Evolutionary conservation across 805 yeast genomes (phyloP).

Genomic region (Cyberlindnera xylosilytica): DNA sequence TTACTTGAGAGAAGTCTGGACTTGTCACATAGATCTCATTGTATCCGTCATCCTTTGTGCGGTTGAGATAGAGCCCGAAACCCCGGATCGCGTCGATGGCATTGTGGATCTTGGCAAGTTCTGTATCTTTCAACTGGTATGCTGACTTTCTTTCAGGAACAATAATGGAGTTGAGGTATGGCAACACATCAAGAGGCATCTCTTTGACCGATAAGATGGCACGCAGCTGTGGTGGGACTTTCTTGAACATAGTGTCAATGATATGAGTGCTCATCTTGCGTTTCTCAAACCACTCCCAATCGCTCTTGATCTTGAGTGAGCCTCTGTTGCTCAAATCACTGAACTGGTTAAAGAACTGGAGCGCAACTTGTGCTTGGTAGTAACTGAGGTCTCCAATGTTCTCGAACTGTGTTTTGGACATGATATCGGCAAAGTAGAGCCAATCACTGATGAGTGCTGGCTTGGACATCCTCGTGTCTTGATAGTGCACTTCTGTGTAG

Average conservation of each 20-base stretch:
- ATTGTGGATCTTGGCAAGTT: slow-evolving; percentile 29
- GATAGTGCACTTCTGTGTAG: slow-evolving; percentile 58
- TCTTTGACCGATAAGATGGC: slow-evolving; percentile 12
- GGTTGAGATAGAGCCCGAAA: slow-evolving; percentile 39
- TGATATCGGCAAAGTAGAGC: slow-evolving; percentile 67
- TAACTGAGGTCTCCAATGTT: slow-evolving; percentile 46
- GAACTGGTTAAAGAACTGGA: slow-evolving; percentile 63
- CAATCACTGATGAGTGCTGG: slow-evolving; percentile 70
- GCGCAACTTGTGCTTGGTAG: slow-evolving; percentile 54
- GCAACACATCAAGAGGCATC: slow-evolving; percentile 32
- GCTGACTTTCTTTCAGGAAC: slow-evolving; percentile 26
- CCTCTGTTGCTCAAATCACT: slow-evolving; percentile 51
- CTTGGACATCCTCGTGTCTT: slow-evolving; percentile 59
- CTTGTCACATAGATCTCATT: slow-evolving; percentile 25
- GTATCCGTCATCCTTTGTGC: slow-evolving; percentile 29
- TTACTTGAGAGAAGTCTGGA: slow-evolving; percentile 24
- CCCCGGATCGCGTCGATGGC: slow-evolving; percentile 37
- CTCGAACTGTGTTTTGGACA: slow-evolving; percentile 39
- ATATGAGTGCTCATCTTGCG: slow-evolving; percentile 16
- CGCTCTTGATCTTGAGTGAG: slow-evolving; percentile 29
- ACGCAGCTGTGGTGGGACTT: slow-evolving; percentile 15
- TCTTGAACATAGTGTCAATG: slow-evolving; percentile 10
- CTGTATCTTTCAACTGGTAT: slow-evolving; percentile 19
- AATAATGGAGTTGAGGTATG: slow-evolving; percentile 32
- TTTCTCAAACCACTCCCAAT: slow-evolving; percentile 28